Evolutionary conservation across 352 stramenopile species (phyloP).

Genomic region (Globisporangium lucens): DNA sequence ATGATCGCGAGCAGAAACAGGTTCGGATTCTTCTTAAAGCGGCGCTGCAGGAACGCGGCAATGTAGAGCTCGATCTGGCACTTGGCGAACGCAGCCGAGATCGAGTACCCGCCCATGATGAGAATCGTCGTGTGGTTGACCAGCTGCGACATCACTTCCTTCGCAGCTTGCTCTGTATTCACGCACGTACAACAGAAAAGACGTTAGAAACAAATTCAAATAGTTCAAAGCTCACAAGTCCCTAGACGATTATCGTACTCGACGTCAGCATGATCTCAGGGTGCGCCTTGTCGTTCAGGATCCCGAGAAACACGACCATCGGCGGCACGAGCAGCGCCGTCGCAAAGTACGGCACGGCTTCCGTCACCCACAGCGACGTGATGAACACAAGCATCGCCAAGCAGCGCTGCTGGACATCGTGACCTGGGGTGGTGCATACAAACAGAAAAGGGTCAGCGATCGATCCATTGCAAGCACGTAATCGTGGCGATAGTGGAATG

Average conservation of each 20-base stretch:
- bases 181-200: conserved; percentile 1
- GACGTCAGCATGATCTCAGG: conserved; percentile 62
- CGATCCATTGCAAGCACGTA: not conserved
- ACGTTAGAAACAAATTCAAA: not conserved
- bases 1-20: conserved; percentile 92
- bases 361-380: conserved; percentile 88
- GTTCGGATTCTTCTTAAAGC: conserved; percentile 87
- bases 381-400: conserved; percentile 90
- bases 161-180: conserved; percentile 66
- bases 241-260: conserved; percentile 36
- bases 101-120: conserved; percentile 91
- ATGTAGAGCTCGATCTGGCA: conserved; percentile 93
- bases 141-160: conserved; percentile 87
- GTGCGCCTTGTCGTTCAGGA: conserved; percentile 85
- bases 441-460: not conserved
- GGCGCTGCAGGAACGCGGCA: conserved; percentile 83
- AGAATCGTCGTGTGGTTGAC: conserved; percentile 93
- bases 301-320: conserved; percentile 86
- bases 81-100: conserved; percentile 89
- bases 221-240: not conserved
- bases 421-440: conserved; percentile 24
- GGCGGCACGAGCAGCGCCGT: conserved; percentile 87
- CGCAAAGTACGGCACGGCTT: conserved; percentile 90
- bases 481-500: not conserved
- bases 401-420: conserved; percentile 81